Evolutionary conservation across 352 stramenopile genomes (phyloP).

Genomic region (Globisporangium nunn): DNA sequence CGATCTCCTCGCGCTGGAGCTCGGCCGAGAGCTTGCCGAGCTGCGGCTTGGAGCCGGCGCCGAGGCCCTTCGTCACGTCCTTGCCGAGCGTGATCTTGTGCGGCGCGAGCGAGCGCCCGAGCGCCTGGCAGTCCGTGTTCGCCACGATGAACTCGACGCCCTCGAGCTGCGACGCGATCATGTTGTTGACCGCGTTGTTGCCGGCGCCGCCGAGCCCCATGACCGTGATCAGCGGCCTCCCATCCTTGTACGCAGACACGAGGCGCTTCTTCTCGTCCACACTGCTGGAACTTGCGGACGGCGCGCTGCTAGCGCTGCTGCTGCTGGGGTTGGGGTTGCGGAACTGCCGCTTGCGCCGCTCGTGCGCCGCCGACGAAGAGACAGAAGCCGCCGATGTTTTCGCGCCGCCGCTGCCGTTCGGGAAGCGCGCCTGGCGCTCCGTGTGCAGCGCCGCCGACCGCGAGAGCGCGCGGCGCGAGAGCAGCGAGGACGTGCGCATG

Average conservation of each 20-base stretch:
- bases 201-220: constrained; percentile 78
- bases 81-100: constrained; percentile 82
- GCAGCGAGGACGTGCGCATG: constrained; percentile 9
- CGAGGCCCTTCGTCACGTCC: constrained; percentile 79
- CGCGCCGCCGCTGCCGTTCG: constrained; percentile 4
- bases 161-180: constrained; percentile 84
- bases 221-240: constrained; percentile 81
- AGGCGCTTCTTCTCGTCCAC: constrained; percentile 35
- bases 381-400: not conserved
- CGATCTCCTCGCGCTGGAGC: constrained; percentile 87
- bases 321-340: not conserved
- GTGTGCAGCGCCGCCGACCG: constrained; percentile 11
- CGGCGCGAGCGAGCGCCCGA: constrained; percentile 67
- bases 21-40: constrained; percentile 78
- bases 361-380: not conserved
- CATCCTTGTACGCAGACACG: constrained; percentile 62
- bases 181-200: constrained; percentile 88
- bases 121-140: constrained; percentile 93
- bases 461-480: constrained; percentile 11
- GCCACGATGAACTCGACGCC: constrained; percentile 94
- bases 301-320: too few species aligned
- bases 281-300: too few species aligned
- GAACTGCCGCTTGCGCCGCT: constrained; percentile 17
- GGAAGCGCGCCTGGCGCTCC: constrained; percentile 8
- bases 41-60: constrained; percentile 74